Base-by-base conservation (phyloP, 805 yeast genomes). In the Yarrowia sp. region DNA sequence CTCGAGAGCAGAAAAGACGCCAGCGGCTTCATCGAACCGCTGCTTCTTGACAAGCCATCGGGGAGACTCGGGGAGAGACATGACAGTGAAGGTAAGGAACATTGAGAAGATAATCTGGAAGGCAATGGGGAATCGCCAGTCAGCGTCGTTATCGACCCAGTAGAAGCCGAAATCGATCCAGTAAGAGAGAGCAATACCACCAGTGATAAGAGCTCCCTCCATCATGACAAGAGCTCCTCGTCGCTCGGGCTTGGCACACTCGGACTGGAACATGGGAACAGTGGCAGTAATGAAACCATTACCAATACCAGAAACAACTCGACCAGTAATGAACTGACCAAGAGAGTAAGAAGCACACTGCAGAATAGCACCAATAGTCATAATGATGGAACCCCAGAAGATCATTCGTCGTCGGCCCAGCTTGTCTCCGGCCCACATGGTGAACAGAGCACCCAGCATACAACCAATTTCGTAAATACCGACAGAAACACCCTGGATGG, bases 111-210 rank as follows among this genome's bases (percentile, higher is more conserved):
- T 67, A 41, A 82, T 75, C 78, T 89, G 96, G 72, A 88, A 77
- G 2, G 90, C 88, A 67, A 89, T 83, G 16, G 96, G 95, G 75
- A 89, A 82, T 79, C 96, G 83, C 92, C 93, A 89, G 36, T 87
- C 81, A 22, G 81, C 78, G 22, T 70, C 81, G 70, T 81, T 85
- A 8, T 84, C 75, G 10, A 83, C 82, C 70, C 82, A 86, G 32
- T 85, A 85, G 41, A 86, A 78, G 3, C 70, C 68, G 24, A 62
- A 41, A 67, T 69, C 74, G 48, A 72, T 65, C 58, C 85, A 84
- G 73, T 85, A 88, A 10, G 88, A 86, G 30, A 87, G 79, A 43
- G 92, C 92, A 71, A 85, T 88, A 73, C 96, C 95, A 51, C 86
- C 80, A 26, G 88, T 86, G 69, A 88, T 85, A 40, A 87, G 82